phyloP scores from a whole-genome alignment of 805 yeast genomes.

The Starmerella potacharoeniae region DNA sequence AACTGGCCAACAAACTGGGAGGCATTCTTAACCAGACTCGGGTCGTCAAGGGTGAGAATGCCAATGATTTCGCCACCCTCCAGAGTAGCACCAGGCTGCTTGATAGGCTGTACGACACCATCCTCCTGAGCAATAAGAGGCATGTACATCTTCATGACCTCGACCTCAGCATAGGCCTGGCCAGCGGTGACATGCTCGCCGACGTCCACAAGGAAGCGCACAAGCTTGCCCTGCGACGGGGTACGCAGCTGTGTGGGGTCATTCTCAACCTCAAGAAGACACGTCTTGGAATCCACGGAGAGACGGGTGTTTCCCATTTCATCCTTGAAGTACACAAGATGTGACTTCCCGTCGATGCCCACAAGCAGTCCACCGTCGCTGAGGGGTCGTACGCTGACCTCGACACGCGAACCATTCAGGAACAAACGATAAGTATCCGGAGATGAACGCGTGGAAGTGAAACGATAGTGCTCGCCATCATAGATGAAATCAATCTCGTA shows the following conservation, averaged over 20 bases:
- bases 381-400: slow-evolving; percentile 75
- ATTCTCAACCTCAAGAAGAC: slow-evolving; percentile 85
- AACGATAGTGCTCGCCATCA: slow-evolving; percentile 84
- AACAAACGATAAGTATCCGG: slow-evolving; percentile 75
- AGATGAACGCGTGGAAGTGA: slow-evolving; percentile 90
- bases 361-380: slow-evolving; percentile 90
- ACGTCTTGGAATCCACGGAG: slow-evolving; percentile 91
- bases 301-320: slow-evolving; percentile 92
- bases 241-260: slow-evolving; percentile 98
- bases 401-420: slow-evolving; percentile 84
- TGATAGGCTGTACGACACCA: slow-evolving; percentile 82
- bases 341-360: slow-evolving; percentile 84
- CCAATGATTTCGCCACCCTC: slow-evolving; percentile 96
- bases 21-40: slow-evolving; percentile 94
- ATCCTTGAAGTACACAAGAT: slow-evolving; percentile 94
- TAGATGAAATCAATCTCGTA: slow-evolving; percentile 92
- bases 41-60: slow-evolving; percentile 87
- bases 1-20: slow-evolving; percentile 87
- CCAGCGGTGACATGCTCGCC: slow-evolving; percentile 91
- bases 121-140: slow-evolving; percentile 88
- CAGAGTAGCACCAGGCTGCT: slow-evolving; percentile 97
- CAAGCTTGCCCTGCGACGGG: slow-evolving; percentile 97
- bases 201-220: slow-evolving; percentile 81
- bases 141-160: slow-evolving; percentile 99
- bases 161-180: slow-evolving; percentile 95